Conservation (phyloP, 1,284 basidiomycete species). For the Malassezia brasiliensis region DNA sequence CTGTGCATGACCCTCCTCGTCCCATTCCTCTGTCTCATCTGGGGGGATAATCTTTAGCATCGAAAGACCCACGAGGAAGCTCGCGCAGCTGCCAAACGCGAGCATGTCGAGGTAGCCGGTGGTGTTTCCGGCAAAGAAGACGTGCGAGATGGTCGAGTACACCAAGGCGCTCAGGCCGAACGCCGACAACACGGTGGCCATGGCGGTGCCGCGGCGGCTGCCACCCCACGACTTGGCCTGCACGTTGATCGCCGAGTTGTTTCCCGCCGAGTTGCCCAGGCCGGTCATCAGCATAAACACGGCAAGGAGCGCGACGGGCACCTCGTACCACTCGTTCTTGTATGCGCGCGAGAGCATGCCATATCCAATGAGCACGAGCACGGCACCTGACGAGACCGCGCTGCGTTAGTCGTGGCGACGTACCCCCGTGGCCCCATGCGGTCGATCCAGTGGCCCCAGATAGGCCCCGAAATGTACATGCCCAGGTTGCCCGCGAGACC, state of each 20-base stretch:
- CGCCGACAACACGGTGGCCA: constrained; percentile 66
- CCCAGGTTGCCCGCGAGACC: constrained; percentile 49
- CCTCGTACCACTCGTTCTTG: constrained; percentile 4
- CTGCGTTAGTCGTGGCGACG: constrained; percentile 12
- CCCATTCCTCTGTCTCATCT: constrained; percentile 12
- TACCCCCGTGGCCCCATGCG: constrained; percentile 29
- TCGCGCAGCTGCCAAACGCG: constrained; percentile 60
- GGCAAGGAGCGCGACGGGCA: constrained; percentile 20
- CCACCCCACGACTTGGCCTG: constrained; percentile 43
- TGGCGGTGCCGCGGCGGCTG: constrained; percentile 57
- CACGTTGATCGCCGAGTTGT: constrained; percentile 46
- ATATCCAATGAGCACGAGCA: constrained; percentile 10
- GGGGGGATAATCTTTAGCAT: constrained; percentile 58
- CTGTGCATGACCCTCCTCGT: neutral
- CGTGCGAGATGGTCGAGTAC: constrained; percentile 62
- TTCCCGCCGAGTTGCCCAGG: constrained; percentile 36
- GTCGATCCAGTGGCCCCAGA: constrained; percentile 43
- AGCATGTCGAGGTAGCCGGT: constrained; percentile 62
- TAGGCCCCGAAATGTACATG: constrained; percentile 42
- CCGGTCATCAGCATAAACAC: constrained; percentile 36
- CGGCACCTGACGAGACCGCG: constrained; percentile 14
- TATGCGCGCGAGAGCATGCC: constrained; percentile 10
- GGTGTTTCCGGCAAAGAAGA: constrained; percentile 62
- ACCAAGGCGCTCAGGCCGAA: constrained; percentile 73
- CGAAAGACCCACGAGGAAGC: constrained; percentile 61